Evolutionary conservation across 2,329 filamentous ascomycete genomes (phyloP).

Genomic region (Xylariaceae sp.): DNA sequence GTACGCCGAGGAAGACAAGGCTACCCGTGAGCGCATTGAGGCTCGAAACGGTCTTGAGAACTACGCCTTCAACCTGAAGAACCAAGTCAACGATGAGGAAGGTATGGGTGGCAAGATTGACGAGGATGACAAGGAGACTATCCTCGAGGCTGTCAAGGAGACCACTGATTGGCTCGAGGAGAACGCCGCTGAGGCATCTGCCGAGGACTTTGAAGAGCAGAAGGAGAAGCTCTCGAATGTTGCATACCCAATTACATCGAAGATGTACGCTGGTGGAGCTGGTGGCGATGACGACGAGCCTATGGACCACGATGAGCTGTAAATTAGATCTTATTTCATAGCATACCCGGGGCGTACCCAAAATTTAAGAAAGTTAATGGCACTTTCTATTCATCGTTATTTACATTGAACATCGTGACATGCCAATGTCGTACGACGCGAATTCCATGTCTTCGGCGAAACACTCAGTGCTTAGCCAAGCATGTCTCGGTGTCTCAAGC

Average conservation of each 20-base stretch:
- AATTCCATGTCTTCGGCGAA: too few relatives aligned
- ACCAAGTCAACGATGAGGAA: conserved; percentile 96
- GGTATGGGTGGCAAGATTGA: conserved; percentile 98
- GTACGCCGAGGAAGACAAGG: conserved; percentile 99
- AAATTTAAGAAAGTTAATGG: too few relatives aligned
- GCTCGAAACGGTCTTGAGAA: conserved; percentile 96
- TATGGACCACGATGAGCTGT: conserved; percentile 71
- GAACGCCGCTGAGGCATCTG: conserved; percentile 77
- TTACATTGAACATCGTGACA: too few relatives aligned
- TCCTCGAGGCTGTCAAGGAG: conserved; percentile 96
- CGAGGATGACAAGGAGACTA: conserved; percentile 95
- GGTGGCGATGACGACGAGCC: conserved; percentile 69
- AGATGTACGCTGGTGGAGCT: conserved; percentile 74
- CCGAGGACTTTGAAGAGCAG: conserved; percentile 98
- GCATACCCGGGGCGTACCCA: conserved; percentile 25
- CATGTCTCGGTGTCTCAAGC: too few relatives aligned
- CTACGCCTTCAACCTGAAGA: conserved; percentile 98
- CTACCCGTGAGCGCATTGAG: conserved; percentile 93
- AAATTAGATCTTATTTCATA: conserved; percentile 38
- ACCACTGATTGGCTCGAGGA: conserved; percentile 94
- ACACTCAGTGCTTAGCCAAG: too few relatives aligned
- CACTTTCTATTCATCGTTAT: too few relatives aligned
- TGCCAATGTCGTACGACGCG: too few relatives aligned
- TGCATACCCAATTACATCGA: conserved; percentile 98
- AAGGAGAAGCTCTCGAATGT: conserved; percentile 98